Evolutionary conservation across 345 rosid genomes (phyloP).

Genomic region (Aegle marmelos): DNA sequence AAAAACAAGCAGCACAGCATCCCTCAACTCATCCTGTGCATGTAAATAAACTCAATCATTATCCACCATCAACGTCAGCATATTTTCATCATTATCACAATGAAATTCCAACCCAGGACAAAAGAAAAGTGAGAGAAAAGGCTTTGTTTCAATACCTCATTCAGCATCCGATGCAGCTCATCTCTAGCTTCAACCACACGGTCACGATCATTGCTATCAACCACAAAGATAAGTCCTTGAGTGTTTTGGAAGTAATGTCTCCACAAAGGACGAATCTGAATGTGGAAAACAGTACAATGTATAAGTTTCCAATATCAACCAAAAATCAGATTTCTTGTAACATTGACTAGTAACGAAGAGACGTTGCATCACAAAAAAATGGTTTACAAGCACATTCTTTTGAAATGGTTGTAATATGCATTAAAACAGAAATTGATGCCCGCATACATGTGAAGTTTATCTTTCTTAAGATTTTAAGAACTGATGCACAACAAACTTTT

Average conservation of each 20-base stretch:
- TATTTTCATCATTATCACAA: not conserved
- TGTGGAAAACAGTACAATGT: not conserved
- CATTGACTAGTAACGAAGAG: not conserved
- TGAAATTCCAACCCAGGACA: not conserved
- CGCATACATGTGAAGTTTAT: too few relatives aligned
- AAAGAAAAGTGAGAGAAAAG: not conserved
- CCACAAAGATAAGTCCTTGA: conserved; percentile 84
- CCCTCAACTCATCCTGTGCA: conserved; percentile 85
- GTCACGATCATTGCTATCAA: conserved; percentile 83
- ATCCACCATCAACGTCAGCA: not conserved
- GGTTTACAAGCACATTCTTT: too few relatives aligned
- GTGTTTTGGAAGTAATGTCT: conserved; percentile 80
- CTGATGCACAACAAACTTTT: conserved; percentile 13
- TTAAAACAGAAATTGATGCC: not conserved
- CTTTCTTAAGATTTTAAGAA: not conserved
- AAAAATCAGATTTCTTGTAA: not conserved
- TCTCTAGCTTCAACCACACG: conserved; percentile 71
- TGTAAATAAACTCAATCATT: not conserved
- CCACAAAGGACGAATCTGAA: conserved; percentile 64
- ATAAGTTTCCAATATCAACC: not conserved
- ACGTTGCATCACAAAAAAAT: not conserved
- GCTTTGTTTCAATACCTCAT: conserved; percentile 44
- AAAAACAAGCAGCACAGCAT: conserved; percentile 87
- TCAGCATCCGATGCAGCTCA: conserved; percentile 79
- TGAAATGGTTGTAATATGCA: not conserved